A percentile compares a stretch with the other conserved stretches of the same genome.
These are phyloP conservation scores for Globisporangium okanoganense DNA, from an alignment of 352 stramenopile genomes.

Conservation along the genomic window DNA sequence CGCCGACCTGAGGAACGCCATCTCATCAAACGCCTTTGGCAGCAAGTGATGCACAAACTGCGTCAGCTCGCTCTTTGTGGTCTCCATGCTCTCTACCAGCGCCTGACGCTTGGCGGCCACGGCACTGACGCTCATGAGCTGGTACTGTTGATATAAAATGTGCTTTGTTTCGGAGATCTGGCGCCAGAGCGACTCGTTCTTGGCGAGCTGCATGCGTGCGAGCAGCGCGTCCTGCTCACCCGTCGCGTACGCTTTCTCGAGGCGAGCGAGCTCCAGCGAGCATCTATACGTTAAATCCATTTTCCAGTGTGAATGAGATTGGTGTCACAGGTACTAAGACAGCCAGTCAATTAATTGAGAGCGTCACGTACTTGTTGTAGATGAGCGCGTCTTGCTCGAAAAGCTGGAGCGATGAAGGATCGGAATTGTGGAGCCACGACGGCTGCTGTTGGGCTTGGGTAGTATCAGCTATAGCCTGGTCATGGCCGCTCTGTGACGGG, in stretches of 20 bases:
- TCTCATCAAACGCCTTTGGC: slow-evolving; percentile 20
- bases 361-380: slow-evolving; percentile 35
- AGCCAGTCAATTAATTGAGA: not conserved
- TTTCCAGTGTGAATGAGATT: not conserved
- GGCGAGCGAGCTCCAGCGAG: slow-evolving; percentile 29
- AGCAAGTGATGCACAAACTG: slow-evolving; percentile 21
- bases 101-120: slow-evolving; percentile 5
- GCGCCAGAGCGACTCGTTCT: slow-evolving; percentile 17
- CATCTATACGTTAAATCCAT: slow-evolving; percentile 16
- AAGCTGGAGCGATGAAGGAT: slow-evolving; percentile 26
- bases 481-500: not conserved
- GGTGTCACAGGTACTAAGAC: not conserved
- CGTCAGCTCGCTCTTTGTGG: slow-evolving; percentile 21
- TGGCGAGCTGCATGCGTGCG: slow-evolving; percentile 27
- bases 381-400: slow-evolving; percentile 31
- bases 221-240: slow-evolving; percentile 31
- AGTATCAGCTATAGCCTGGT: not conserved
- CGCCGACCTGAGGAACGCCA: slow-evolving; percentile 37
- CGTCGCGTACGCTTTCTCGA: slow-evolving; percentile 29
- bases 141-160: slow-evolving; percentile 28
- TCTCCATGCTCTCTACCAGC: slow-evolving; percentile 16
- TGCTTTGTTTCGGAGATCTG: slow-evolving; percentile 19
- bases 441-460: slow-evolving; percentile 2
- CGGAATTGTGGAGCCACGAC: slow-evolving; percentile 30
- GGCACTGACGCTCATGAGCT: slow-evolving; percentile 31